These are phyloP conservation scores for Leccinum fibrillosum DNA, from an alignment of 768 basidiomycete genomes.

Conservation along the genomic window DNA sequence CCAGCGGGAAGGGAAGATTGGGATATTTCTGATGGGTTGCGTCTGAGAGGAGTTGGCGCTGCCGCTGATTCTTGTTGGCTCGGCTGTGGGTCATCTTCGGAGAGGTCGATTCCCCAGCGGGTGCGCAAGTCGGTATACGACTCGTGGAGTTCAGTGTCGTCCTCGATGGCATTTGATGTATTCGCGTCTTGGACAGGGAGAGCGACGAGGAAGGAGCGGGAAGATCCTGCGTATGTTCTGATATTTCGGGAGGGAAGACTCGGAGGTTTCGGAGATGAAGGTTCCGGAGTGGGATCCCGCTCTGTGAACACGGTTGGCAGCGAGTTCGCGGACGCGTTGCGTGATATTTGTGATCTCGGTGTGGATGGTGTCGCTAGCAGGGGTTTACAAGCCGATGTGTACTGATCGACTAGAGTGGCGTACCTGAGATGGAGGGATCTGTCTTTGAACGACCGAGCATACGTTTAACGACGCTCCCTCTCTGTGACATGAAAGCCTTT, in stretches of 20 bases:
- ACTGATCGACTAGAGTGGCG: background rate
- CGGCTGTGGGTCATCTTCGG: constrained; percentile 65
- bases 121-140: constrained; percentile 70
- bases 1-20: constrained; percentile 45
- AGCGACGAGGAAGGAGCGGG: constrained; percentile 76
- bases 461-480: constrained; percentile 53
- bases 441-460: constrained; percentile 73
- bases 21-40: constrained; percentile 33
- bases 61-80: constrained; percentile 10
- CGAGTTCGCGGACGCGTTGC: constrained; percentile 24
- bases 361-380: constrained; percentile 3
- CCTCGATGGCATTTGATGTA: constrained; percentile 37
- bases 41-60: constrained; percentile 10
- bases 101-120: constrained; percentile 81
- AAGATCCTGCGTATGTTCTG: constrained; percentile 71
- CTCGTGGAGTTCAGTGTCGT: constrained; percentile 56
- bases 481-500: constrained; percentile 24
- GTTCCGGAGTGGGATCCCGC: constrained; percentile 26
- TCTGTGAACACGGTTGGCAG: constrained; percentile 18
- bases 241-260: constrained; percentile 35
- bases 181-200: constrained; percentile 40
- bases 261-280: constrained; percentile 24
- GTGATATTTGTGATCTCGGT: constrained; percentile 1
- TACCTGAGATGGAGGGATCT: constrained; percentile 46
- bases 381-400: background rate